Conservation (phyloP, 1,284 basidiomycete genomes). For the Cutaneotrichosporon cutaneum region DNA sequence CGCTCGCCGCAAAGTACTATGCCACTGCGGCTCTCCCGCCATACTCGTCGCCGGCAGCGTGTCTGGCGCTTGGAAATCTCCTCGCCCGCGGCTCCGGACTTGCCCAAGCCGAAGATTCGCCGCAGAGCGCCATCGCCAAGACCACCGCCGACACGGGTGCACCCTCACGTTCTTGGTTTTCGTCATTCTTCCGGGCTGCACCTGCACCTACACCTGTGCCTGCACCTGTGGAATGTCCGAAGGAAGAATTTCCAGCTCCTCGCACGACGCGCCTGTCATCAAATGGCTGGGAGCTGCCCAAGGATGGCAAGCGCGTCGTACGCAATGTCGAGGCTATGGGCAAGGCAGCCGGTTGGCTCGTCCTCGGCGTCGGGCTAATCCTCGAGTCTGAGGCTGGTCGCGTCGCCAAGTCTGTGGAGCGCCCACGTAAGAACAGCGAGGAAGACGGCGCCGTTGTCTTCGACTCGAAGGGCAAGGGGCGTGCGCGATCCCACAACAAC, state of each 20-base stretch:
- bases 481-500: not conserved
- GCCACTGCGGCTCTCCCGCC: constrained; percentile 45
- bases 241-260: not conserved
- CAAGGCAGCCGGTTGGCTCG: constrained; percentile 45
- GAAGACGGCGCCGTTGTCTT: constrained; percentile 24
- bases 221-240: not conserved
- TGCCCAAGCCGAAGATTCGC: constrained; percentile 19
- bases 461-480: constrained; percentile 23
- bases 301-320: constrained; percentile 43
- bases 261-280: not conserved
- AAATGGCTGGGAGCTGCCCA: constrained; percentile 42
- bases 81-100: constrained; percentile 39
- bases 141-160: not conserved
- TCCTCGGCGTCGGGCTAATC: constrained; percentile 44
- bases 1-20: constrained; percentile 40
- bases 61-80: constrained; percentile 46
- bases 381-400: constrained; percentile 28
- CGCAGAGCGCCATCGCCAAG: constrained; percentile 9
- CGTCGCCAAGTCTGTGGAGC: not conserved
- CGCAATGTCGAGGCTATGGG: constrained; percentile 47
- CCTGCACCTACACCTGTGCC: not conserved
- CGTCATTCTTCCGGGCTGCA: constrained; percentile 21
- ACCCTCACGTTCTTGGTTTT: constrained; percentile 18
- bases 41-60: constrained; percentile 38
- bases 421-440: not conserved